Evolutionary conservation across 2,329 filamentous ascomycete species (phyloP).

Genomic region (Chaetomium sp.): DNA sequence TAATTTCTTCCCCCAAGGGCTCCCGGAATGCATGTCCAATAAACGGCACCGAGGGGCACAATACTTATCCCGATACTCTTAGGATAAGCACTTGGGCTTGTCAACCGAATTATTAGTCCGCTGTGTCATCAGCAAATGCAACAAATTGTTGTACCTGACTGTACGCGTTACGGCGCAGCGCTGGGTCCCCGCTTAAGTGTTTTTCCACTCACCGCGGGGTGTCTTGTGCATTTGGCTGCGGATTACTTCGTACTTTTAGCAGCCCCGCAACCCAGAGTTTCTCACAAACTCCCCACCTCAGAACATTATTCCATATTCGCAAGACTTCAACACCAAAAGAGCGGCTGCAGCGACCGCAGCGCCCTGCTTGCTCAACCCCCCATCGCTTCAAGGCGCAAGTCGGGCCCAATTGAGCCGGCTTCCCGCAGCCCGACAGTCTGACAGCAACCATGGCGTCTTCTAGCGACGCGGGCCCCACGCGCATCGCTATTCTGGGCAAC

Average conservation of each 20-base stretch:
- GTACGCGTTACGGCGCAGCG: too few relatives aligned
- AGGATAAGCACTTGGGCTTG: too few relatives aligned
- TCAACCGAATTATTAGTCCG: neutral
- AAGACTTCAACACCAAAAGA: too few relatives aligned
- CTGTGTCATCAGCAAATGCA: neutral
- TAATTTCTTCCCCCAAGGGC: too few relatives aligned
- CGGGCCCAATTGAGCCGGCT: slow-evolving; percentile 19
- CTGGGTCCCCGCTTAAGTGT: slow-evolving; percentile 12
- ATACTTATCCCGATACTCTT: too few relatives aligned
- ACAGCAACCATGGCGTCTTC: slow-evolving; percentile 17
- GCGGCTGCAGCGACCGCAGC: too few relatives aligned
- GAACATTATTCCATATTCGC: too few relatives aligned
- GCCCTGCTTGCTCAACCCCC: neutral
- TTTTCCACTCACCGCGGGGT: slow-evolving; percentile 11
- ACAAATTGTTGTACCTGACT: neutral
- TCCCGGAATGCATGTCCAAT: too few relatives aligned
- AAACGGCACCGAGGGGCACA: too few relatives aligned
- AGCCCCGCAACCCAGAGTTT: neutral
- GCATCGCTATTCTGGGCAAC: slow-evolving; percentile 77
- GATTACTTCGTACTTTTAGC: neutral
- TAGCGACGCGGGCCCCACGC: slow-evolving; percentile 38
- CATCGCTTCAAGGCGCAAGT: slow-evolving; percentile 13
- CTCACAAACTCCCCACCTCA: slow-evolving; percentile 2
- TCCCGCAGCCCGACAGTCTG: slow-evolving; percentile 5
- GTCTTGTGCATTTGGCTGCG: too few relatives aligned